These are phyloP conservation scores for Vaccinium myrtillus DNA, from an alignment of 148 eudicot species.

Conservation along the genomic window DNA sequence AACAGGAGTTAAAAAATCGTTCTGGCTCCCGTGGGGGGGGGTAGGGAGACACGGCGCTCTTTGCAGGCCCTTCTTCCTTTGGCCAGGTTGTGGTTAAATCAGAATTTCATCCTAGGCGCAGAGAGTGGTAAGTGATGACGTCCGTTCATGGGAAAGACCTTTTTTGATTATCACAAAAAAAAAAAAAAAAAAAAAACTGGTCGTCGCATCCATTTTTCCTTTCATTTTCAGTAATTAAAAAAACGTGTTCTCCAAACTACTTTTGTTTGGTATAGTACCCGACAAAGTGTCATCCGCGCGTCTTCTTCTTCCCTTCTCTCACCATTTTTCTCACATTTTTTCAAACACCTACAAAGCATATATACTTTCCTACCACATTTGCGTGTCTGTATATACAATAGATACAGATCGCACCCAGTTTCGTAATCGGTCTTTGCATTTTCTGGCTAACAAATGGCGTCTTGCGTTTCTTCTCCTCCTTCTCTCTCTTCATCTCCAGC, in stretches of 20 bases:
- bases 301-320: neutral
- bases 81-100: too few relatives aligned
- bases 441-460: constrained; percentile 23
- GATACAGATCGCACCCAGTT: neutral
- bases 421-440: neutral
- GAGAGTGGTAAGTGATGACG: too few relatives aligned
- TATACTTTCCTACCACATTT: neutral
- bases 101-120: too few relatives aligned
- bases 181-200: too few relatives aligned
- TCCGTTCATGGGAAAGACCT: too few relatives aligned
- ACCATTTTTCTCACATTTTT: neutral
- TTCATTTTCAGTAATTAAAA: neutral
- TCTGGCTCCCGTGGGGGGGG: too few relatives aligned
- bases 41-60: too few relatives aligned
- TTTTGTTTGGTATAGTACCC: neutral
- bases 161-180: too few relatives aligned
- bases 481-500: constrained; percentile 9
- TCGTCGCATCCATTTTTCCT: neutral
- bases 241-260: neutral
- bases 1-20: too few relatives aligned
- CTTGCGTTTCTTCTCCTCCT: constrained; percentile 14
- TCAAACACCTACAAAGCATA: neutral
- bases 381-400: neutral
- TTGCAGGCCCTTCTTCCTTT: too few relatives aligned
- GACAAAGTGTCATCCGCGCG: neutral